phyloP scores from a whole-genome alignment of 2,329 filamentous ascomycete species.

The Pseudogymnoascus verrucosus region DNA sequence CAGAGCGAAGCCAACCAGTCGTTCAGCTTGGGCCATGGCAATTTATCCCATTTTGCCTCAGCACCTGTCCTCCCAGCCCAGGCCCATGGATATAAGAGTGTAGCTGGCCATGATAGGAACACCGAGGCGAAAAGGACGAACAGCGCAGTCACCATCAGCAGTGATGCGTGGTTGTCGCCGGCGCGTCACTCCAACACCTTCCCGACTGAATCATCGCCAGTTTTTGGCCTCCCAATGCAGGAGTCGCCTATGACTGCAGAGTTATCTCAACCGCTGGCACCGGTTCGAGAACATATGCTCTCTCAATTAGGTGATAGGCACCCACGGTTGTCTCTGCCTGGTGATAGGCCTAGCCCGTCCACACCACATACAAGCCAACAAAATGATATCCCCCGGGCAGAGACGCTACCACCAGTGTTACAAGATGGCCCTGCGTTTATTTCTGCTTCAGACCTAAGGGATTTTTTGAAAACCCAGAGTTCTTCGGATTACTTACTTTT shows the following conservation, averaged over 20 bases:
- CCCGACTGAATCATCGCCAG: conserved; percentile 20
- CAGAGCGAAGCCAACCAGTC: conserved; percentile 59
- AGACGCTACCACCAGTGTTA: conserved; percentile 44
- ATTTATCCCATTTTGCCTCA: conserved; percentile 39
- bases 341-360: conserved; percentile 38
- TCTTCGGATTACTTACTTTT: conserved; percentile 51
- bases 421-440: conserved; percentile 46
- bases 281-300: conserved; percentile 18
- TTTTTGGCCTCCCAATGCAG: conserved; percentile 37
- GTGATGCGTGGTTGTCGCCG: background rate
- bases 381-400: conserved; percentile 31
- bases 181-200: background rate
- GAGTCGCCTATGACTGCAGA: conserved; percentile 40
- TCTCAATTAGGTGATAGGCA: conserved; percentile 41
- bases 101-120: background rate
- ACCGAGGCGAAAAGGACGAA: background rate
- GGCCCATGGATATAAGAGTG: conserved; percentile 9
- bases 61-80: conserved; percentile 15
- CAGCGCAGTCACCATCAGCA: background rate
- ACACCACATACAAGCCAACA: conserved; percentile 26
- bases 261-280: conserved; percentile 22
- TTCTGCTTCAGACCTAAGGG: conserved; percentile 44
- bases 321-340: conserved; percentile 46
- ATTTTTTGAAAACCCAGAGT: conserved; percentile 41
- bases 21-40: conserved; percentile 38